phyloP scores from a whole-genome alignment of 345 rosid species.

The Turritis glabra region DNA sequence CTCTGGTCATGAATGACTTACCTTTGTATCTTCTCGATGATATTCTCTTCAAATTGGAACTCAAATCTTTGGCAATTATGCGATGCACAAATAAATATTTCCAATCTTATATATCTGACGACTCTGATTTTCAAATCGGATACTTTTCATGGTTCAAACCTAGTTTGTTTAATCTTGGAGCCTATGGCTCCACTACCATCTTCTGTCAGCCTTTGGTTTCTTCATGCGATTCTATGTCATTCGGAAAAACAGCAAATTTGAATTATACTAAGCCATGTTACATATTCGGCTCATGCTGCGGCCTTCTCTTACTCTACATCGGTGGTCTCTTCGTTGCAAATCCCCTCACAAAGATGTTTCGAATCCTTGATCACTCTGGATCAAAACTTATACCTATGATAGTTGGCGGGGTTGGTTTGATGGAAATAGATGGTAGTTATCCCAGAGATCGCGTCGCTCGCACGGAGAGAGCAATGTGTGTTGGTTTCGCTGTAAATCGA shows the following conservation, averaged over 20 bases:
- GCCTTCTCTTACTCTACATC: not conserved
- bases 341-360: not conserved
- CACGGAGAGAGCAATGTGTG: not conserved
- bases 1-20: too few species aligned
- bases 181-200: too few species aligned
- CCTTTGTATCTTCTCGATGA: too few species aligned
- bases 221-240: not conserved
- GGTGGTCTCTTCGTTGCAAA: not conserved
- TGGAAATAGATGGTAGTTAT: too few species aligned
- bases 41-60: too few species aligned
- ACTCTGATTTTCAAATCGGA: too few species aligned
- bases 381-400: not conserved
- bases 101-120: too few species aligned
- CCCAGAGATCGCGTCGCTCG: too few species aligned
- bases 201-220: not conserved
- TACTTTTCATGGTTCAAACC: too few species aligned
- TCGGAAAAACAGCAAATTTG: not conserved
- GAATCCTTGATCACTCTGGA: not conserved
- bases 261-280: not conserved
- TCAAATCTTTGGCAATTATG: too few species aligned
- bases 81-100: too few species aligned
- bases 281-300: not conserved
- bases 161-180: too few species aligned
- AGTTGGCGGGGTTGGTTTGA: not conserved
- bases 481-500: not conserved